Base-by-base conservation (phyloP, 495 filamentous ascomycete species). In the Tuber brumale region DNA sequence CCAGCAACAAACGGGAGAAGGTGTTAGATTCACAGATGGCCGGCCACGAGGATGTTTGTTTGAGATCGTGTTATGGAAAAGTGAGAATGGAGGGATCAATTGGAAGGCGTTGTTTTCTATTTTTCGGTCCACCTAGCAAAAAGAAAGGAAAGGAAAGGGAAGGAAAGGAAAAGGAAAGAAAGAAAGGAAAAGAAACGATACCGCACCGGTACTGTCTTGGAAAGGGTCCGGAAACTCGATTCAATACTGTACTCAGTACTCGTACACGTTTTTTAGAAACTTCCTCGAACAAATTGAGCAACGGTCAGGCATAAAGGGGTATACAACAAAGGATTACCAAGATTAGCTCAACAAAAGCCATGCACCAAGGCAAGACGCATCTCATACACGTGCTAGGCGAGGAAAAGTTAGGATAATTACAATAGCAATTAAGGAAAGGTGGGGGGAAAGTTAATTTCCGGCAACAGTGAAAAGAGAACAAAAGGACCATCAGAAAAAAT, bases 311-410 rank as follows among this genome's bases (percentile, higher is more conserved):
- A 78, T 78, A 78, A 78, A 76, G 76, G 74, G 73, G 74, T 44
- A 75, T 39, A 39, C 76, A 76, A 77, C 78, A 80, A 79, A 76
- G 73, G 77, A 79, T 79, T 80, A 80, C 78, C 78, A 80, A 80
- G 78, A 80, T 80, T 80, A 79, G 78, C 48, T 71, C 48, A 73
- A 72, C 72, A 66, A 80, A 73, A 79, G 76, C 57, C 78, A 80
- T 79, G 77, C 76, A 73, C 75, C 72, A 80, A 79, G 72, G 46
- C 78, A 80, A 76, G 76, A 79, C 78, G 78, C 78, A 76, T 80
- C 70, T 71, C 48, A 48, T 70, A 75, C 78, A 80, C 78, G 78
- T 80, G 78, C 72, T 80, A 76, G 73, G 77, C 78, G 77, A 79
- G 78, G 74, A 69, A 75, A 76, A 72, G 74, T 70, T 76, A 74